Evolutionary conservation across 2,329 filamentous ascomycete species (phyloP), one percentile per base, ranked within the genome.

Genomic region (Fusarium sp.): DNA sequence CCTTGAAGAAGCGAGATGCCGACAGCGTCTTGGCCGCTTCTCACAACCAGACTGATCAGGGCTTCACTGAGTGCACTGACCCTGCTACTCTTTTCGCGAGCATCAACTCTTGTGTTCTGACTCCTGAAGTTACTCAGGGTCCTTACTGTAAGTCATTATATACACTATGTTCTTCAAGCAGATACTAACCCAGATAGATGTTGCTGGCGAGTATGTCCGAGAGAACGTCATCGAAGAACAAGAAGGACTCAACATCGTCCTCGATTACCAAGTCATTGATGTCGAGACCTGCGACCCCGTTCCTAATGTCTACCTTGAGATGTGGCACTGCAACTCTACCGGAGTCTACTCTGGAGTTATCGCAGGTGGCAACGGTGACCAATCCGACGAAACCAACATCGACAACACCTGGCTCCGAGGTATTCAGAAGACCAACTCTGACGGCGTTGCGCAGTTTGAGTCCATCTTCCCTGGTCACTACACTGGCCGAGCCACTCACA

Each of bases 91-190:
- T 83, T 11, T 84, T 84, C 62, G 74, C 78, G 4, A 77, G 77
- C 23, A 79, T 80, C 51, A 78, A 76, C 28, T 80, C 82, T 18
- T 87, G 85, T 56, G 78, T 85, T 13, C 77, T 87, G 26, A 82
- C 79, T 6, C 83, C 84, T 0, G 85, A 86, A 68, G 82, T 83
- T 13, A 86, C 83, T 5, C 79, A 85, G 71, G 85, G 85, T 3
- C 85, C 85, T 69, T 73, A 82, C 77, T 71, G 83, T 79, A 74
- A 48, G 51, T n/a, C 31, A 9, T 9, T 2, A 4, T 7, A 4
- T 11, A 19, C 5, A 12, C 2, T 6, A 26, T n/a, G n/a, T n/a
- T n/a, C n/a, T n/a, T n/a, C n/a, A n/a, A n/a, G n/a, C n/a, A n/a
- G n/a, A n/a, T n/a, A n/a, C n/a, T n/a, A n/a, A n/a, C n/a, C n/a